These are phyloP conservation scores for Atkinsonella hypoxylon DNA, from an alignment of 2,329 filamentous ascomycete species.

Conservation along the genomic window DNA sequence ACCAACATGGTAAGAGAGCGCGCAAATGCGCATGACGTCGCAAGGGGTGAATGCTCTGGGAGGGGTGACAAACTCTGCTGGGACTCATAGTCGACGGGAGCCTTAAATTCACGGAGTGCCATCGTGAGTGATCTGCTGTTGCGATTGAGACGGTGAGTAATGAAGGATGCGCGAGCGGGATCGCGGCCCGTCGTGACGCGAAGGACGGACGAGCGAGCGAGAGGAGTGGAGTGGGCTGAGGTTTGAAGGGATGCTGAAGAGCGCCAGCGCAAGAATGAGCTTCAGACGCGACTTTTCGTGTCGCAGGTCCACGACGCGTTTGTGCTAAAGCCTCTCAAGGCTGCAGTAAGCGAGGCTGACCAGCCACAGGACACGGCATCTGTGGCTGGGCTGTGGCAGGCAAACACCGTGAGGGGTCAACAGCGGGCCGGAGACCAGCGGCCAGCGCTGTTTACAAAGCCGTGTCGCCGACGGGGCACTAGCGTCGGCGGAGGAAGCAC, in stretches of 20 bases:
- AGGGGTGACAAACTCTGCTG: slow-evolving; percentile 56
- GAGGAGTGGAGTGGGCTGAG: slow-evolving; percentile 20
- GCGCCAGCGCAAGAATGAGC: not conserved
- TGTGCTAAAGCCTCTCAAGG: too few species aligned
- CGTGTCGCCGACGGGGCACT: too few species aligned
- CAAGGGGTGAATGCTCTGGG: not conserved
- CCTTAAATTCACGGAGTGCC: slow-evolving; percentile 72
- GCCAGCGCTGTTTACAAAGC: too few species aligned
- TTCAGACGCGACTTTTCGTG: slow-evolving; percentile 23
- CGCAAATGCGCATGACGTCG: not conserved
- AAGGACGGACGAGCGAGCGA: slow-evolving; percentile 7
- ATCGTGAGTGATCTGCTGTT: slow-evolving; percentile 37
- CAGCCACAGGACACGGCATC: not conserved
- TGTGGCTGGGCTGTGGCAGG: not conserved
- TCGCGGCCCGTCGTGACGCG: slow-evolving; percentile 9
- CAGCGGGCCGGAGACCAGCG: too few species aligned
- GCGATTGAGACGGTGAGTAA: not conserved
- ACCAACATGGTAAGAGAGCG: not conserved
- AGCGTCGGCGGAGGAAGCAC: too few species aligned
- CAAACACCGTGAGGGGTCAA: too few species aligned
- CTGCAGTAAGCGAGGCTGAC: too few species aligned
- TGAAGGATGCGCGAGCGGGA: not conserved
- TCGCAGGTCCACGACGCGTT: slow-evolving; percentile 11
- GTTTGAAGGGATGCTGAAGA: slow-evolving; percentile 14
- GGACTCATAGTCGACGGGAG: slow-evolving; percentile 74